Conservation (phyloP, 2,329 filamentous ascomycete species). For the Chrysoporthe deuterocubensis region DNA sequence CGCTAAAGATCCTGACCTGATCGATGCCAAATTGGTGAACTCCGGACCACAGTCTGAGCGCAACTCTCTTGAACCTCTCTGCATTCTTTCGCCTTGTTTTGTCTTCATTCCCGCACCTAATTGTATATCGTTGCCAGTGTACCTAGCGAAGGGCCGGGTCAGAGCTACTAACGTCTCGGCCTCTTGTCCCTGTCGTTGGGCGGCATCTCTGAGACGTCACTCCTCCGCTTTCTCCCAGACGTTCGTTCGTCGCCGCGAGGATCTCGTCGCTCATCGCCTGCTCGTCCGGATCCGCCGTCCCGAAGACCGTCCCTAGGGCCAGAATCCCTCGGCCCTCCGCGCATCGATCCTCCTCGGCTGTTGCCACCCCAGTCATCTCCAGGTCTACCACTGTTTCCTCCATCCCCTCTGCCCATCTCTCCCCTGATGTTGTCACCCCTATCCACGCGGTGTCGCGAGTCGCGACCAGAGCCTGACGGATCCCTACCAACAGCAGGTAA, state of each 20-base stretch:
- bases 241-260: constrained; percentile 41
- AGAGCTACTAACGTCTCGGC: constrained; percentile 48
- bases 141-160: too few relatives aligned
- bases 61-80: background rate
- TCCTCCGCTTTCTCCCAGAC: constrained; percentile 47
- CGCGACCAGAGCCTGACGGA: constrained; percentile 35
- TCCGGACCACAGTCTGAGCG: constrained; percentile 10
- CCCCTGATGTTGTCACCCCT: constrained; percentile 36
- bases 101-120: background rate
- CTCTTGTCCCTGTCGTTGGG: constrained; percentile 58
- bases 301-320: constrained; percentile 39
- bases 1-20: constrained; percentile 18
- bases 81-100: background rate
- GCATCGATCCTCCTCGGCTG: constrained; percentile 40
- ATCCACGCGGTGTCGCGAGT: constrained; percentile 37
- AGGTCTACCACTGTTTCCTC: constrained; percentile 36
- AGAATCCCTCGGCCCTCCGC: constrained; percentile 37
- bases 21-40: constrained; percentile 15
- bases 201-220: constrained; percentile 49
- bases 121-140: background rate
- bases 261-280: constrained; percentile 38
- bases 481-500: constrained; percentile 33
- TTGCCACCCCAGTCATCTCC: constrained; percentile 43
- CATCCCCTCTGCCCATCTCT: constrained; percentile 36
- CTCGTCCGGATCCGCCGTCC: constrained; percentile 35